phyloP scores from a whole-genome alignment of 2,329 filamentous ascomycete species.

The Fusarium nelsonii region DNA sequence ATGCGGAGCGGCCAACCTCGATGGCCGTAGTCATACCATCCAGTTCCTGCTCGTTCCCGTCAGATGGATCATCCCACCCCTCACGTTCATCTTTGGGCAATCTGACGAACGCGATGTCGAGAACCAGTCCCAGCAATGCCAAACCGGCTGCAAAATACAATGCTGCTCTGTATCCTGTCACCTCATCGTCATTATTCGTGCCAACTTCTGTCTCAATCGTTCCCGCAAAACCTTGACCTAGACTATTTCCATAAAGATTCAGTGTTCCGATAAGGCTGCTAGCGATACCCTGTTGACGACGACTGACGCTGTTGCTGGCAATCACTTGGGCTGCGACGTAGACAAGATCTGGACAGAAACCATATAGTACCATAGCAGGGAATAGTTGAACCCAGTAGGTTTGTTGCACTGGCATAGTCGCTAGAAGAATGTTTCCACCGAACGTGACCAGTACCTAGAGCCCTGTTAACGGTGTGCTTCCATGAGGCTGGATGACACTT shows the following conservation, averaged over 20 bases:
- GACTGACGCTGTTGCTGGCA: constrained; percentile 63
- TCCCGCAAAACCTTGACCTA: constrained; percentile 52
- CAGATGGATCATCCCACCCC: constrained; percentile 19
- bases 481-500: constrained; percentile 1
- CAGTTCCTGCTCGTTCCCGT: not conserved
- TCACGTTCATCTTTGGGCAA: constrained; percentile 26
- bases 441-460: not conserved
- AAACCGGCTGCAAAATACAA: constrained; percentile 23
- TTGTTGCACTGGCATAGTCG: constrained; percentile 60
- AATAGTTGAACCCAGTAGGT: constrained; percentile 58
- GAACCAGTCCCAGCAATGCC: constrained; percentile 5
- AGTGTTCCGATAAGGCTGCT: constrained; percentile 61
- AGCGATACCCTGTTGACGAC: constrained; percentile 64
- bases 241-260: constrained; percentile 50
- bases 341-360: constrained; percentile 62
- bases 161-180: constrained; percentile 12
- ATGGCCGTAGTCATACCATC: constrained; percentile 15
- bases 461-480: not conserved
- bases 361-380: constrained; percentile 51
- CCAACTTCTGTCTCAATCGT: constrained; percentile 51
- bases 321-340: constrained; percentile 66
- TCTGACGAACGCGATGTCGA: constrained; percentile 21
- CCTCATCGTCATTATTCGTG: not conserved
- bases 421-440: constrained; percentile 37
- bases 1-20: not conserved